Base-by-base conservation (phyloP, 192 early-diverging fungal species). In the Podila epicladia region DNA sequence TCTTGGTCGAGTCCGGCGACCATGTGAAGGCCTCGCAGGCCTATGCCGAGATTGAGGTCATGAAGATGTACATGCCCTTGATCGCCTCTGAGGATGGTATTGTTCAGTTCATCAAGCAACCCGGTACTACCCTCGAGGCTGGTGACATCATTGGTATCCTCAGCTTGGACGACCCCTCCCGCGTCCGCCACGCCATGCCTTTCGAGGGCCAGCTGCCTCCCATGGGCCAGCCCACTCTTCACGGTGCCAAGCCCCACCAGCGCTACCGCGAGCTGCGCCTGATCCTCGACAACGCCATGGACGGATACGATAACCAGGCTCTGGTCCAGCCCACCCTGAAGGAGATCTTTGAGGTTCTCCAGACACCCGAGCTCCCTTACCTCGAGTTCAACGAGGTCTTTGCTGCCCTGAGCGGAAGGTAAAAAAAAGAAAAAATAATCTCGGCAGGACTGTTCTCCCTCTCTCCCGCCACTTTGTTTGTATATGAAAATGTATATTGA, bases 11-110 rank as follows among this genome's bases (percentile, higher is more conserved):
- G 35, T 95, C 96, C 49, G 97, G 97, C 55, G 92, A 90, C 68
- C 98, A 98, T 71, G 89, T 99, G 66, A 91, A 92, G 29, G 77
- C 90, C 35, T 95, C 95, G 55, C 93, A 98, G 71, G 94, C 95
- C 4, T 98, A 94, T 85, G 98, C 98, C 50, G 98, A 99, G 79
- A 98, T 99, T 82, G 98, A 99, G 89, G 91, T 93, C 69, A 99
- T 99, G 98, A 99, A 99, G 88, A 99, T 99, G 98, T 97, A 98
- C 86, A 99, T 99, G 98, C 96, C 97, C 63, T 86, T 99, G 74
- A 87, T 97, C 26, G 95, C 97, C 37, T 83, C 89, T 31, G 96
- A 98, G 76, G 93, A 93, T 84, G 98, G 98, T 62, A 84, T 95
- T 19, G 93, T 97, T 50, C 92, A 94, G 82, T 93, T 95, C 78